Percentiles rank a stretch among this genome's conserved stretches.
phyloP scores from a whole-genome alignment of 768 basidiomycete genomes.

The Crassisporium funariophilum region DNA sequence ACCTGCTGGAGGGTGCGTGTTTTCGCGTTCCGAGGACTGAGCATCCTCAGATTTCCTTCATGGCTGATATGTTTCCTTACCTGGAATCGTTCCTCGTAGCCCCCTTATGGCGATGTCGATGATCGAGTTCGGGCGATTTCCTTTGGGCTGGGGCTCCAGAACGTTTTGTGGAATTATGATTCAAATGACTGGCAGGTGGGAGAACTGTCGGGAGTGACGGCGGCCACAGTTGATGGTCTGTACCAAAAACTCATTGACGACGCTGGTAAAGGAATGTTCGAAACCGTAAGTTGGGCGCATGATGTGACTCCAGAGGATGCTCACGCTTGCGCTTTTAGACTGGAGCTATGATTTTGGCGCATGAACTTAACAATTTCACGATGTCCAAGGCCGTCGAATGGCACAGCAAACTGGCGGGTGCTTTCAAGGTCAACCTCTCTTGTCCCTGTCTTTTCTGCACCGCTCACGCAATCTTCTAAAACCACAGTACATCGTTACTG shows the following conservation, averaged over 20 bases:
- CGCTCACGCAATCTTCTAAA: not conserved
- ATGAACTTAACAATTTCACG: constrained; percentile 63
- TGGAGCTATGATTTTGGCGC: constrained; percentile 57
- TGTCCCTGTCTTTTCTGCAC: not conserved
- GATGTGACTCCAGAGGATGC: not conserved
- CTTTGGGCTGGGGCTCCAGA: constrained; percentile 63
- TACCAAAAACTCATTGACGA: constrained; percentile 55
- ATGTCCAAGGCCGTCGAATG: constrained; percentile 62
- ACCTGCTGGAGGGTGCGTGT: constrained; percentile 59
- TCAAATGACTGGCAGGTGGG: constrained; percentile 75
- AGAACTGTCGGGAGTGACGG: constrained; percentile 39
- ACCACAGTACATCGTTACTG: constrained; percentile 49
- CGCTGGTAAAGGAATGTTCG: constrained; percentile 45
- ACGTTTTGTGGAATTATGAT: constrained; percentile 74
- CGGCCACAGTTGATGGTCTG: constrained; percentile 49
- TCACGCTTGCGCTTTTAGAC: constrained; percentile 25
- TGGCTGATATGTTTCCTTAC: not conserved
- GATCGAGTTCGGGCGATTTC: constrained; percentile 77
- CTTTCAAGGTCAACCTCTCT: constrained; percentile 43
- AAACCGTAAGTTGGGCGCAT: constrained; percentile 29
- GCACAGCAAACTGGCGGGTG: constrained; percentile 44
- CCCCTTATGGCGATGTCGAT: constrained; percentile 71
- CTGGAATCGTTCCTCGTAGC: constrained; percentile 31
- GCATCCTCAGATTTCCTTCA: not conserved
- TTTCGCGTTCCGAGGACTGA: not conserved